Evolutionary conservation across 805 yeast genomes (phyloP), one percentile per base, ranked within the genome.

Genomic region (Pichia ethanolica): DNA sequence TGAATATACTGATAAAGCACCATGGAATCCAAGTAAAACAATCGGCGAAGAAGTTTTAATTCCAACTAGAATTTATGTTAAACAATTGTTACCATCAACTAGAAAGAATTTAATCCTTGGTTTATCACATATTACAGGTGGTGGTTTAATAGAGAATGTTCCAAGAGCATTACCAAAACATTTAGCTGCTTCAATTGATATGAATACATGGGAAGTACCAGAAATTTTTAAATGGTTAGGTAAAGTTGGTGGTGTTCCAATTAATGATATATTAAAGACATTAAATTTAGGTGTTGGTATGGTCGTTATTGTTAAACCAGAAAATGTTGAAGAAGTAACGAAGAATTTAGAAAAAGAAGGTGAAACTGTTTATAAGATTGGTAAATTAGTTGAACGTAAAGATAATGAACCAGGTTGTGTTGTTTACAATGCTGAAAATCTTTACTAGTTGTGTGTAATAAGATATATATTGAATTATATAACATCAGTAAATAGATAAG

Each of bases 101-200:
- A 77, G 75, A 59, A 73, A 84, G 60, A 82, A 75, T 35, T 70
- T 86, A 50, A 64, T 91, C 44, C 73, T 89, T 49, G 99, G 97
- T 51, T 76, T 93, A 63, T 96, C 99, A 3, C 96, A 93, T 63
- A 93, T 93, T 62, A 93, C 99, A 27, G 99, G 99, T 53, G 99
- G 99, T 67, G 99, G 99, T 47, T 74, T 93, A 47, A 83, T 93
- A 32, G 99, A 93, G 69, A 93, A 93, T 68, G 82, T 91, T 51
- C 99, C 99, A 48, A 81, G 99, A 65, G 93, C 96, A 20, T 74
- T 93, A 53, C 99, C 99, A 51, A 70, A 78, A 50, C 68, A 80
- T 58, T 72, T 93, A 53, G 82, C 83, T 59, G 99, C 97, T 12
- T 73, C 73, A 56, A 79, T 93, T 45, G 96, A 91, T 66, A 82